Base-by-base conservation (phyloP, 306 rosid genomes). In the Quercus suber region DNA sequence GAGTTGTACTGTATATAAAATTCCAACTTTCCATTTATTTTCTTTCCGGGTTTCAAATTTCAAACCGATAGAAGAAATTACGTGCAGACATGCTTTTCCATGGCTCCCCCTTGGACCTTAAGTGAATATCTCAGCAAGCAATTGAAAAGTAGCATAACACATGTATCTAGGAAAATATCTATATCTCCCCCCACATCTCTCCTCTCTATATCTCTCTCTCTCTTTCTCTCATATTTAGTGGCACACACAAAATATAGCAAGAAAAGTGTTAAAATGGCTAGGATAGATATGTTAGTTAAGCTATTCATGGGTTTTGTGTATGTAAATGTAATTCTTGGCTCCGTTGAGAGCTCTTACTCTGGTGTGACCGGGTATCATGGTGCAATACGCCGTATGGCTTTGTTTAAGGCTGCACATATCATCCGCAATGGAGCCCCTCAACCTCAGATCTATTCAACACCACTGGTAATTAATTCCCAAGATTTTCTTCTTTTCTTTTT, bases 331-430 rank as follows among this genome's bases (percentile, higher is more conserved):
- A 15, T 31, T 65, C 71, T 65, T 17, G 71, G 7, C 20, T 31
- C 0, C 45, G 71, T 8, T 58, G 83, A 79, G 35, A 55, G 80
- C 69, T 83, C 86, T 3, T 83, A 83, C 74, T 56, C 86, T n/a
- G 71, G 49, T 43, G 71, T 30, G 45, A 33, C 73, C 20, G 19
- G 51, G 13, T 73, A 73, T 58, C 73, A 59, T n/a, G 83, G 53
- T 52, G 63, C 71, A 49, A 41, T 53, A n/a, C 63, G 64, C 23
- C 83, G 78, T 59, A 14, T 65, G 69, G 51, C 75, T 65, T 55
- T 73, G 75, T 37, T 70, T 31, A 53, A 82, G 61, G 55, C 78
- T 27, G 55, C 85, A 28, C 78, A 45, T 20, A 55, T 73, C 77
- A 20, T 55, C 70, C 37, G 21, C 71, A 35, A 55, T 65, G 1